Conservation (phyloP, 164 flowering plant genomes). For the Vitis cinerea region DNA sequence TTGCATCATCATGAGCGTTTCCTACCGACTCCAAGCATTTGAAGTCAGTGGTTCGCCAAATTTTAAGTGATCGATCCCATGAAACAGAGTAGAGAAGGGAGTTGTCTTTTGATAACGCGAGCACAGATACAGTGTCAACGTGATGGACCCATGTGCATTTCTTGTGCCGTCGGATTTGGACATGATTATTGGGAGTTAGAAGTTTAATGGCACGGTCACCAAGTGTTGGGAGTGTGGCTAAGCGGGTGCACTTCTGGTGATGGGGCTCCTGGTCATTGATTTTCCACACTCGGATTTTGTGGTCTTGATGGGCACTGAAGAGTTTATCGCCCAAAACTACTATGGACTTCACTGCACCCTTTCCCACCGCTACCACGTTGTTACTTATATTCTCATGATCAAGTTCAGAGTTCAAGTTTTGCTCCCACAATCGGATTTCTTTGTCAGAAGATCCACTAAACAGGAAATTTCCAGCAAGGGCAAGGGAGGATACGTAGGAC, state of each 20-base stretch:
- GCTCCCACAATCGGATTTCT: conserved; percentile 43
- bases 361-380: conserved; percentile 37
- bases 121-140: conserved; percentile 72
- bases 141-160: conserved; percentile 85
- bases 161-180: conserved; percentile 70
- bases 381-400: conserved; percentile 2
- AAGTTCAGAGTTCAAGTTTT: conserved; percentile 7
- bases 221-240: conserved; percentile 81
- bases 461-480: conserved; percentile 38
- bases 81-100: conserved; percentile 79
- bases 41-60: conserved; percentile 75
- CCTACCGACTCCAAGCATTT: conserved; percentile 70
- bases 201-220: conserved; percentile 52
- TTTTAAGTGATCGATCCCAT: conserved; percentile 85
- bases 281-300: conserved; percentile 83
- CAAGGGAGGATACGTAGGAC: conserved; percentile 47
- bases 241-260: conserved; percentile 25
- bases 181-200: conserved; percentile 58
- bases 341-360: conserved; percentile 77
- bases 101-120: conserved; percentile 59
- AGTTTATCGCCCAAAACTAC: conserved; percentile 45
- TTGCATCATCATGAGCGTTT: conserved; percentile 87
- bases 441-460: conserved; percentile 45
- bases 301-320: conserved; percentile 83
- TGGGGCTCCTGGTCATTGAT: conserved; percentile 24